Base-by-base conservation (phyloP, 2,329 filamentous ascomycete species). In the Fusarium aywerte region DNA sequence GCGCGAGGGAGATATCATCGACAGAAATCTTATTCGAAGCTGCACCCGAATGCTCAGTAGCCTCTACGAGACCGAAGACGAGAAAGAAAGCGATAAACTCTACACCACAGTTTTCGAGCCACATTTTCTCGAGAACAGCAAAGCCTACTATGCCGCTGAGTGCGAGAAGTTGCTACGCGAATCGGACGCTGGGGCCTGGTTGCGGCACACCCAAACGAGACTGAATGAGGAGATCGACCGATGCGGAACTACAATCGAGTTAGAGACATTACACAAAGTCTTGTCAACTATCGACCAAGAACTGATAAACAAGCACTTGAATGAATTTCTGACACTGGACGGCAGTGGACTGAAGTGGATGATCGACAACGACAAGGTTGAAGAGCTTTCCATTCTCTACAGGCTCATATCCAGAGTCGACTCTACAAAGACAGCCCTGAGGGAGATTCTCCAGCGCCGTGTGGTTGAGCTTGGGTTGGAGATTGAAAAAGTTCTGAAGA, bases 31-130 rank as follows among this genome's bases (percentile, higher is more conserved):
- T 6, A 88, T 98, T 70, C 91, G 92, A 68, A 90, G 92, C 50
- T 95, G 92, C 75, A 87, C 93, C 4, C 89, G 91, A 71, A 97
- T 99, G 93, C 84, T 99, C 7, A 95, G 96, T 75, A 88, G 88
- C 9, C 83, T 99, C 0, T 96, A 97, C 76, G 91, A 97, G 76
- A 90, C 89, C 0, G 87, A 93, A 57, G 85, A 89, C 5, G 93
- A 97, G 74, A 86, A 87, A 7, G 91, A 96, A 67, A 84, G 87
- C 43, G 87, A 92, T 39, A 96, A 93, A 73, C 83, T 99, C 0
- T 99, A 99, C 75, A 80, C 93, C 29, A 92, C 89, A 1, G 85
- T 86, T 0, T 98, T 99, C 71, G 93, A 99, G 76, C 87, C 88
- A 1, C 85, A 86, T 11, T 97, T 96, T 72, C 79, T 98, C 6